phyloP scores from a whole-genome alignment of 495 filamentous ascomycete species.

The Penicillium soppii region DNA sequence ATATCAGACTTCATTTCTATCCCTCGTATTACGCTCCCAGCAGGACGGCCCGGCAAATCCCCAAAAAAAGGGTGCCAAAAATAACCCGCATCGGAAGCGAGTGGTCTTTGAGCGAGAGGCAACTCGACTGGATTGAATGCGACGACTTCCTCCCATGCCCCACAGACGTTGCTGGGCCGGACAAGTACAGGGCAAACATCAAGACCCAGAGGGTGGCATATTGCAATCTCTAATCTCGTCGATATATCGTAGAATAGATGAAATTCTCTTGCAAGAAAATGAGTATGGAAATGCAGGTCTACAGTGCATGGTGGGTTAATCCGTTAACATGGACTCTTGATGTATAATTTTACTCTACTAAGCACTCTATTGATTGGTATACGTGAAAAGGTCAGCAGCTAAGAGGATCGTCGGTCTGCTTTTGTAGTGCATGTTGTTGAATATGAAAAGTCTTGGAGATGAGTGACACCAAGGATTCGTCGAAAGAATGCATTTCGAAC shows the following conservation, averaged over 20 bases:
- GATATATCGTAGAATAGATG: neutral
- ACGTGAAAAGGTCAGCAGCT: too few species aligned
- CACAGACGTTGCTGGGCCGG: neutral
- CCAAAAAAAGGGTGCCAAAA: neutral
- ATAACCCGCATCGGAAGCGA: neutral
- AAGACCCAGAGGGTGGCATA: neutral
- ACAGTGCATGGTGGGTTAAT: neutral
- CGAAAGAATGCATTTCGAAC: too few species aligned
- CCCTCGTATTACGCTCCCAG: neutral
- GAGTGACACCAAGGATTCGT: too few species aligned
- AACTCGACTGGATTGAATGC: neutral
- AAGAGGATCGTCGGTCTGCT: too few species aligned
- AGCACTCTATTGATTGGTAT: neutral
- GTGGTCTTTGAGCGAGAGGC: neutral
- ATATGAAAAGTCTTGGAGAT: too few species aligned
- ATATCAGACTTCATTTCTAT: too few species aligned
- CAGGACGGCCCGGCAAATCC: neutral
- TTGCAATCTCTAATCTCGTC: neutral
- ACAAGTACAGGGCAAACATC: neutral
- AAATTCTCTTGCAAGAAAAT: neutral
- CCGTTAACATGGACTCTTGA: neutral
- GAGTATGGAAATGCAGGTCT: neutral
- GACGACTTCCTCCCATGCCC: neutral
- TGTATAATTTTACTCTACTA: neutral
- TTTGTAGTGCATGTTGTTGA: too few species aligned